Percentiles rank a stretch among this genome's conserved stretches.
Conservation (phyloP, 2,329 filamentous ascomycete species). For the Scytalidium sp. region DNA sequence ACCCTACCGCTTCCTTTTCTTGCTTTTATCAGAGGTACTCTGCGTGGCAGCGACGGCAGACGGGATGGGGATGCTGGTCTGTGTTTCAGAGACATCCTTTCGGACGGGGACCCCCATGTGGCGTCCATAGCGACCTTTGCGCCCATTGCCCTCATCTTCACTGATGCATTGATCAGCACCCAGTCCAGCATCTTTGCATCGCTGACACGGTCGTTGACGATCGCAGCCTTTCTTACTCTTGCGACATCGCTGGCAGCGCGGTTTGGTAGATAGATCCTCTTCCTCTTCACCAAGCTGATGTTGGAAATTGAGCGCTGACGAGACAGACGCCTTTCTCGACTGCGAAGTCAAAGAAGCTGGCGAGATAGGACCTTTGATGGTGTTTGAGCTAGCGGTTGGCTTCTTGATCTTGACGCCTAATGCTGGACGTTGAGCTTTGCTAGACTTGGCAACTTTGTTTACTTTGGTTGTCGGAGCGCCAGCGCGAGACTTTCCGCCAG, state of each 20-base stretch:
- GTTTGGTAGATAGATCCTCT: conserved; percentile 91
- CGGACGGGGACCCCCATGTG: conserved; percentile 67
- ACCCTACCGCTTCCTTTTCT: conserved; percentile 64
- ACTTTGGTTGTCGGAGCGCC: conserved; percentile 37
- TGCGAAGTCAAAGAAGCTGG: conserved; percentile 65
- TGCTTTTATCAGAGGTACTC: conserved; percentile 53
- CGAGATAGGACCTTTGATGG: conserved; percentile 46
- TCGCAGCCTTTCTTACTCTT: conserved; percentile 99
- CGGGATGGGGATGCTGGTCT: conserved; percentile 25
- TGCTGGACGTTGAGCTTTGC: conserved; percentile 30
- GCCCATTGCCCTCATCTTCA: conserved; percentile 95
- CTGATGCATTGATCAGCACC: conserved; percentile 92
- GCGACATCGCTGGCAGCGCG: conserved; percentile 94
- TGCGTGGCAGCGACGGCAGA: conserved; percentile 26
- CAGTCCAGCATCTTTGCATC: conserved; percentile 94
- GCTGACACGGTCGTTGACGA: conserved; percentile 88
- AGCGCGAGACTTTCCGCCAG: conserved; percentile 34
- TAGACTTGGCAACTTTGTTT: conserved; percentile 39
- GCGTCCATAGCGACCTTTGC: conserved; percentile 85
- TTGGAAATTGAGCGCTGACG: conserved; percentile 63
- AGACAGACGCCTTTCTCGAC: conserved; percentile 72
- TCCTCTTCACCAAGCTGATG: conserved; percentile 66
- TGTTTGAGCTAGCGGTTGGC: conserved; percentile 31
- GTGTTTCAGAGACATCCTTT: conserved; percentile 47
- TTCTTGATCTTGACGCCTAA: conserved; percentile 48